Base-by-base conservation (phyloP, 2,329 filamentous ascomycete species). In the Nakataea oryzae region DNA sequence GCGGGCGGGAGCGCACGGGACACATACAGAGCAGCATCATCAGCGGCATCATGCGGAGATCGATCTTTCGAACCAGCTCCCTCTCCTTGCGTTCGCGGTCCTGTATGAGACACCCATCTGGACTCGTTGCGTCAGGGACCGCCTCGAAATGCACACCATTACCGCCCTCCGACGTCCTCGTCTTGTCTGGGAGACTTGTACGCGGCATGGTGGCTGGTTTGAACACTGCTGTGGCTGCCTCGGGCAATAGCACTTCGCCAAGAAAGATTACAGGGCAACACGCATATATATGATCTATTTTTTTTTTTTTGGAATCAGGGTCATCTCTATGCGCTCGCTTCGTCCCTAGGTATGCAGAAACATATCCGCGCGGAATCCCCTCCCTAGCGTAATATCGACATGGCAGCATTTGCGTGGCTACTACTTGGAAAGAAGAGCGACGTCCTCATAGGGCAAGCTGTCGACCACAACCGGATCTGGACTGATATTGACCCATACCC, bases 11-110 rank as follows among this genome's bases (percentile, higher is more conserved):
- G 21, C 12, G 26, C 2, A 8, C 5, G 27, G 24, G 29, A 26
- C 26, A 59, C 63, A 68, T 62, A 86, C 79, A 21, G 17, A 60
- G 41, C 8, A 60, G 21, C 58, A 54, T 54, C 58, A 86, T 73
- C 70, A 83, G 81, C 0, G 84, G 84, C 65, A 87, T 72, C 27
- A 86, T 68, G 58, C 83, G 74, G 21, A 79, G 66, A 67, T 87
- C 85, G 62, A 87, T 81, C 71, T 85, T 86, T 63, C 79, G 76
- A 62, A 79, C 72, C 63, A 88, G 71, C 56, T 76, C 78, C 64
- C 74, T 77, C 69, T 87, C 83, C 3, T 78, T 74, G 21, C 67
- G 65, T 0, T 67, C 63, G 24, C 79, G 74, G 21, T 60, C 58
- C 58, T 30, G 26, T 14, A 60, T 60, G 24, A 54, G 32, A 12